A percentile compares a stretch with the other conserved stretches of the same genome.
These are phyloP conservation scores for Leishmania mexicana DNA, from an alignment of 208 protist species.

Conservation along the genomic window DNA sequence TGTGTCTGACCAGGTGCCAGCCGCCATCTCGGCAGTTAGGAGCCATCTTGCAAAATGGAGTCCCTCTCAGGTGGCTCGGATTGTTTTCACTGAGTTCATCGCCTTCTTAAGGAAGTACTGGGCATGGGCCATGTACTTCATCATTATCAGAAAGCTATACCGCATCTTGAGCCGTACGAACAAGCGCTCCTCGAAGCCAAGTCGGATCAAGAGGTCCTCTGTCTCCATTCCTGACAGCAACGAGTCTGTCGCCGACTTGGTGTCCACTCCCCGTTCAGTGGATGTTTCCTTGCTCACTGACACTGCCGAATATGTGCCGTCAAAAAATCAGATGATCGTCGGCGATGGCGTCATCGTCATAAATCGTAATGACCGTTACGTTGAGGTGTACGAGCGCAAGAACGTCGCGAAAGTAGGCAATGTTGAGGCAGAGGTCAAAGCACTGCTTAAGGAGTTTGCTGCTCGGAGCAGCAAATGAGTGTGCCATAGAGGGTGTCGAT, in stretches of 20 bases:
- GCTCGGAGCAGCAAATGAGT: constrained; percentile 3
- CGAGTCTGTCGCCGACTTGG: constrained; percentile 12
- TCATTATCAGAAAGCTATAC: constrained; percentile 41
- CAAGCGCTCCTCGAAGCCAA: constrained; percentile 11
- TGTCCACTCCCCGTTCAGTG: neutral
- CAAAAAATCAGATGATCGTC: constrained; percentile 42
- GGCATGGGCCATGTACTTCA: constrained; percentile 40
- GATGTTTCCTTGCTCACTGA: constrained; percentile 23
- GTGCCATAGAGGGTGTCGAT: neutral
- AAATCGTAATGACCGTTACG: constrained; percentile 59
- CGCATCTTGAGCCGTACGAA: constrained; percentile 29
- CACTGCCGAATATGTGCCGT: constrained; percentile 7
- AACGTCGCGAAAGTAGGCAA: constrained; percentile 39
- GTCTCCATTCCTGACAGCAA: constrained; percentile 24
- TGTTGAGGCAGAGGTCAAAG: constrained; percentile 42
- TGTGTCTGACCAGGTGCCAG: constrained; percentile 39
- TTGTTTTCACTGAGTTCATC: constrained; percentile 21
- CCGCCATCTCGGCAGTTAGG: constrained; percentile 21
- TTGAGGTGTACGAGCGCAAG: constrained; percentile 67
- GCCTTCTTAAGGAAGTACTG: constrained; percentile 39
- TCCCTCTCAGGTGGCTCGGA: constrained; percentile 19
- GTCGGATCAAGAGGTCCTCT: constrained; percentile 20
- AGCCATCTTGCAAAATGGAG: constrained; percentile 15
- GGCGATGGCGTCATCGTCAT: constrained; percentile 62
- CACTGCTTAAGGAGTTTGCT: constrained; percentile 43